Evolutionary conservation across 2,329 filamentous ascomycete genomes (phyloP), one percentile per base, ranked within the genome.

Genomic region (Aspergillus tanneri): DNA sequence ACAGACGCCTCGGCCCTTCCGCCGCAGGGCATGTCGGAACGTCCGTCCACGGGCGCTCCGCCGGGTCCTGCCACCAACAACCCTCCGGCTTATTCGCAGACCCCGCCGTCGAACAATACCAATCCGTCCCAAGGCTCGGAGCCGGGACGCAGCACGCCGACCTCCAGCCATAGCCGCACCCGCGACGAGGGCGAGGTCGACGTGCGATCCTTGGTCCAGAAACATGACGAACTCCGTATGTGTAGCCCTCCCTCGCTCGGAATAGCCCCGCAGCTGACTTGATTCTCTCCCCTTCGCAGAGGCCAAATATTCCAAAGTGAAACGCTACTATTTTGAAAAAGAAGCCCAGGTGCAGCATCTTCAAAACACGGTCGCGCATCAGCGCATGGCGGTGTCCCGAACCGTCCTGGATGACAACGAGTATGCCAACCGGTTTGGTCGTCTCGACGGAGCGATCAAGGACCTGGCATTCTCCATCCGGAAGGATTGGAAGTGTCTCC

Each of bases 291-390:
- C 28, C 8, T 14, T 50, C 50, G 43, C 55, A 96, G 91, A 93
- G 64, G 84, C 83, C 58, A 99, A 99, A 74, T 99, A 99, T 69
- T 95, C 95, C 69, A 96, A 96, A 66, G 92, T 99, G 49, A 99
- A 99, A 76, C 85, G 90, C 47, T 88, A 96, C 61, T 99, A 96
- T 68, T 97, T 97, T 68, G 93, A 97, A 56, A 86, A 95, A 60
- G 87, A 86, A 57, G 80, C 84, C 14, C 91, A 96, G 70, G 88
- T 97, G 19, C 92, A 96, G 68, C 87, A 93, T 61, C 79, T 99
- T 14, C 93, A 99, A 68, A 97, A 99, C 68, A 93, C 90, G n/a
- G 82, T 99, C 44, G 93, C 93, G 49, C 93, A 96, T 69, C 93
- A 97, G 71, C 86, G 92, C 49, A 85, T 99, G 69, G 93, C 93